Evolutionary conservation across 495 filamentous ascomycete genomes (phyloP).

Genomic region (Aspergillus hancockii): DNA sequence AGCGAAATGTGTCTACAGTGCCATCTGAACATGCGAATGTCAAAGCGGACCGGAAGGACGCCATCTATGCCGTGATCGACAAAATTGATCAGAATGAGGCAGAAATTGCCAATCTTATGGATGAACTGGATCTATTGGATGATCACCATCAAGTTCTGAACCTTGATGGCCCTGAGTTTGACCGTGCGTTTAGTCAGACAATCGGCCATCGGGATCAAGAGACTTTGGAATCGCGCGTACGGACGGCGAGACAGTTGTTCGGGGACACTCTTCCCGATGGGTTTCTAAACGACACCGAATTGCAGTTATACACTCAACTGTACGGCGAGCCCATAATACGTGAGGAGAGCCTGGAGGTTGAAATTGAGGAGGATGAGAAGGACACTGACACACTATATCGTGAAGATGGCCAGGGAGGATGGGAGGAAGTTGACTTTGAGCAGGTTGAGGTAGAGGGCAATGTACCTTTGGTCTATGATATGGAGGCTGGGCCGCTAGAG

Average conservation of each 20-base stretch:
- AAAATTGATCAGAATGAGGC: slow-evolving; percentile 39
- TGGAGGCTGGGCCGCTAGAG: slow-evolving; percentile 33
- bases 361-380: slow-evolving; percentile 33
- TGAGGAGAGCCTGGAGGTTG: slow-evolving; percentile 39
- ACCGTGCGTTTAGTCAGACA: slow-evolving; percentile 23
- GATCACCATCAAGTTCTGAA: slow-evolving; percentile 24
- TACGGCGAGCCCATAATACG: slow-evolving; percentile 69
- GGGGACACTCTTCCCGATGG: slow-evolving; percentile 77
- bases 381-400: slow-evolving; percentile 49
- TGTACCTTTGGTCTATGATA: slow-evolving; percentile 39
- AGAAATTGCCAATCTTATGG: slow-evolving; percentile 35
- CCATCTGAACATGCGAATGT: slow-evolving; percentile 17
- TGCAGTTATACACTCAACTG: slow-evolving; percentile 72
- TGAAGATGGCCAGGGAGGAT: slow-evolving; percentile 58
- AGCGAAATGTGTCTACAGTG: slow-evolving; percentile 31
- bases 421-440: slow-evolving; percentile 60
- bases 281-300: slow-evolving; percentile 68
- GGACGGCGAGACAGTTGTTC: slow-evolving; percentile 68
- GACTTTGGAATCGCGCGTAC: slow-evolving; percentile 64
- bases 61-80: slow-evolving; percentile 41
- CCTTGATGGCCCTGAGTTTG: slow-evolving; percentile 23
- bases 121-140: slow-evolving; percentile 36
- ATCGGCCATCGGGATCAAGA: slow-evolving; percentile 33
- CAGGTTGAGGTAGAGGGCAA: slow-evolving; percentile 30
- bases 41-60: slow-evolving; percentile 23